Percentiles rank a stretch among this genome's conserved stretches.
Evolutionary conservation across 208 protist species (phyloP).

Genomic region (Naegleria lovaniensis): DNA sequence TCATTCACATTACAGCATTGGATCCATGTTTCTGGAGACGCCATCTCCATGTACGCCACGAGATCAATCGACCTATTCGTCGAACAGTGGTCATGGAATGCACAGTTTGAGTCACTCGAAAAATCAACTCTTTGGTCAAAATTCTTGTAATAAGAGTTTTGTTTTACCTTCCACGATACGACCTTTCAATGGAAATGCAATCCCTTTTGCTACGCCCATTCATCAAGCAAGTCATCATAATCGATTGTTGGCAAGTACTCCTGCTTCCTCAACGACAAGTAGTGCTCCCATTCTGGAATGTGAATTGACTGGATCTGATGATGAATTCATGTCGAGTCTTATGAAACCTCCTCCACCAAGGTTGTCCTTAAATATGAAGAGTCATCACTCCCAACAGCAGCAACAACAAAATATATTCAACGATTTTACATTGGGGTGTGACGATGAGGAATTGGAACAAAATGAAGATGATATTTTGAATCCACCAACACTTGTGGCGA

Average conservation of each 20-base stretch:
- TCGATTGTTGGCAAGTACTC: neutral
- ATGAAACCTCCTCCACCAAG: neutral
- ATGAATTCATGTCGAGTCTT: neutral
- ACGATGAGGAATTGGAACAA: neutral
- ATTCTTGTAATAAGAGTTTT: neutral
- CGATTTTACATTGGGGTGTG: neutral
- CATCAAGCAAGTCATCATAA: neutral
- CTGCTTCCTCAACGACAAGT: neutral
- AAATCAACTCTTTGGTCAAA: no score
- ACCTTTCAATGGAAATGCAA: neutral
- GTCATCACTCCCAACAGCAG: neutral
- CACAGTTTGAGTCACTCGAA: no score
- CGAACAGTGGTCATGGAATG: neutral
- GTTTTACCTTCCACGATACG: neutral
- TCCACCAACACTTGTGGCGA: no score
- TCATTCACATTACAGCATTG: neutral
- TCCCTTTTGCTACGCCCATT: no score
- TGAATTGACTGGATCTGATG: neutral
- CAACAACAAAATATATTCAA: neutral
- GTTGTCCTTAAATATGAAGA: neutral
- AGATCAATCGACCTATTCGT: no score
- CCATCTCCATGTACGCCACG: neutral
- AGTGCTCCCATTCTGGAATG: neutral
- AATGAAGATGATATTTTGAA: neutral
- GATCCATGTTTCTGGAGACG: neutral